Base-by-base conservation (phyloP, 257 asterid species). In the Anisodus acutangulus region DNA sequence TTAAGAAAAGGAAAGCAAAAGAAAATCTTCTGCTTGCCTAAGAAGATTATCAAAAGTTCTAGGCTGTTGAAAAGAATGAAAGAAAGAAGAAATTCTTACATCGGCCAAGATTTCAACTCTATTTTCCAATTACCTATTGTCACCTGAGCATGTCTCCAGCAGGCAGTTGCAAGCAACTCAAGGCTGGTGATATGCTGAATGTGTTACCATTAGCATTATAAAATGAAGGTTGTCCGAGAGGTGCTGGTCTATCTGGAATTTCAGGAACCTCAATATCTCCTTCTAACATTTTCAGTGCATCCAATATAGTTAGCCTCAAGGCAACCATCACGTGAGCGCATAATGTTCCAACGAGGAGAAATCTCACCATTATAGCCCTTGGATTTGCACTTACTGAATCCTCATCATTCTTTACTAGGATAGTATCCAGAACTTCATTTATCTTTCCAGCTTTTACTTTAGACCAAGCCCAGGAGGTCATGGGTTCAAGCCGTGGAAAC, bases 271-370 rank as follows among this genome's bases (percentile, higher is more conserved):
- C 98, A 9, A 90, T 89, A 84, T 95, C 98, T 71, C 98, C 98
- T 87, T 95, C 98, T 87, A 95, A 80, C 97, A 95, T 95, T 82
- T 94, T 95, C 89, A 95, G 19, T 2, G 98, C 98, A 16, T 95
- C 98, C 62, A 83, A 78, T 80, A 95, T 94, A 16, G 97, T 95
- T 6, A 97, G 98, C 93, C 98, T 87, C 19, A 95, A 19, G 11
- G 98, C 97, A 87, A 95, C 98, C 98, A 95, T 93, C 6, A 95
- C 97, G 83, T 95, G 98, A n/a, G 98, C 95, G 37, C 98, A 95
- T 22, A 95, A 82, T 71, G 94, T 89, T 47, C 98, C 98, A 76
- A 95, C 97, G 2, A 87, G 91, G 16, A 94, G 89, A 85, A 92
- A 94, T 85, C 98, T 92, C 91, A 90, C 95, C 98, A 94, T 94